Conservation (phyloP, 768 basidiomycete genomes). For the Neoboletus subvelutipes region DNA sequence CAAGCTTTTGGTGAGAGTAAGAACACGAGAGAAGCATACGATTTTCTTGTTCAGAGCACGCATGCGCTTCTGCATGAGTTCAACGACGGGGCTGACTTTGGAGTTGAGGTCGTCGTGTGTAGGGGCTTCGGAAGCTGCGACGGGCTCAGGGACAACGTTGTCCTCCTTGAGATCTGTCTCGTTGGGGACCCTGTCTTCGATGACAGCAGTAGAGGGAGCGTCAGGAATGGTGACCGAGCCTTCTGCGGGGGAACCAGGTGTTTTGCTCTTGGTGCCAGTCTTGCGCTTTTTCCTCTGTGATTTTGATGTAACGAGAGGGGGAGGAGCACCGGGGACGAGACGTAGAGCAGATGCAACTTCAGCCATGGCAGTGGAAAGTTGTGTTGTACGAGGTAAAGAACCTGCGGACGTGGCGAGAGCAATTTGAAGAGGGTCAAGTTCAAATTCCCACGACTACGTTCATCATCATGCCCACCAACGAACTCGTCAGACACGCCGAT, state of each 20-base stretch:
- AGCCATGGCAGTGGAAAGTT: slow-evolving; percentile 30
- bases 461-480: slow-evolving; percentile 14
- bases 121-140: slow-evolving; percentile 41
- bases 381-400: background rate
- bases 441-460: slow-evolving; percentile 19
- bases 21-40: slow-evolving; percentile 43
- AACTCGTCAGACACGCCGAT: slow-evolving; percentile 45
- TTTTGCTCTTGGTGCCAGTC: slow-evolving; percentile 47
- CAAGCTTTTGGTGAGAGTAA: background rate
- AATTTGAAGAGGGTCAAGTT: slow-evolving; percentile 13
- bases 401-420: background rate
- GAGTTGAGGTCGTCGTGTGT: slow-evolving; percentile 43
- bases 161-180: slow-evolving; percentile 47
- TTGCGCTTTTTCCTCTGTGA: slow-evolving; percentile 69
- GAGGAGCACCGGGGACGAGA: slow-evolving; percentile 76
- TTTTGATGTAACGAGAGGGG: slow-evolving; percentile 58
- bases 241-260: slow-evolving; percentile 46
- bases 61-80: slow-evolving; percentile 76
- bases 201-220: slow-evolving; percentile 42
- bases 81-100: slow-evolving; percentile 70
- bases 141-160: slow-evolving; percentile 45
- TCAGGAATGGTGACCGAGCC: slow-evolving; percentile 43
- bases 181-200: slow-evolving; percentile 54
- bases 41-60: slow-evolving; percentile 83
- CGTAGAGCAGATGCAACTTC: slow-evolving; percentile 41